phyloP scores from a whole-genome alignment of 1,139 yeast species.

The Magnusiomyces tetraspermus region DNA sequence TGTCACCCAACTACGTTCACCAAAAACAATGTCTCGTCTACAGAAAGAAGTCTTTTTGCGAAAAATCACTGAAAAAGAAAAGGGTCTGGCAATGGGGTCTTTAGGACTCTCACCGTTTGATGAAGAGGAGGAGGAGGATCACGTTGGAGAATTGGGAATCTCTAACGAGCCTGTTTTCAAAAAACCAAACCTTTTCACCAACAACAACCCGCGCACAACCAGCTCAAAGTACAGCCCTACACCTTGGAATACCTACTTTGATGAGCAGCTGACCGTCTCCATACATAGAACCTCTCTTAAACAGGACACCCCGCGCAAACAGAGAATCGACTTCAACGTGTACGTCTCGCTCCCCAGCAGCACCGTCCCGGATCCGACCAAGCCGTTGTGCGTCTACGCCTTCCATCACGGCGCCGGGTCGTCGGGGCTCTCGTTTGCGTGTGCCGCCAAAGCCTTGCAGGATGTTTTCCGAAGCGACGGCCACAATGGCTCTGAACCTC shows the following conservation, averaged over 20 bases:
- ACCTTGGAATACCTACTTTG: slow-evolving; percentile 38
- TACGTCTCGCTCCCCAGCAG: slow-evolving; percentile 49
- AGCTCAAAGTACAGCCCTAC: slow-evolving; percentile 3
- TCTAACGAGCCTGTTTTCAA: no score
- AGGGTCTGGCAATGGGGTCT: not conserved
- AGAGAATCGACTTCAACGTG: slow-evolving; percentile 38
- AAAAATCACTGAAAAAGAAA: not conserved
- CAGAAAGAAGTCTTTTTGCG: not conserved
- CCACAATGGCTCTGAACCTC: slow-evolving; percentile 1
- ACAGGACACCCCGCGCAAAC: not conserved
- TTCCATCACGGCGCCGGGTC: slow-evolving; percentile 97
- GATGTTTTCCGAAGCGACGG: slow-evolving; percentile 25
- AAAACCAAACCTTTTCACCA: not conserved
- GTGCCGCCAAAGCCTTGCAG: slow-evolving; percentile 36
- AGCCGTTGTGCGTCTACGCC: slow-evolving; percentile 52
- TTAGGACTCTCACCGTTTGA: not conserved
- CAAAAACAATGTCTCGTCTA: not conserved
- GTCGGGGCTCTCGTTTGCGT: slow-evolving; percentile 67
- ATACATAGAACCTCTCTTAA: not conserved
- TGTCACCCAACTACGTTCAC: not conserved
- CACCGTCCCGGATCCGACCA: slow-evolving; percentile 8
- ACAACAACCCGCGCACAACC: not conserved
- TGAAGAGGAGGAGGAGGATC: not conserved
- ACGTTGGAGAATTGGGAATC: no score
- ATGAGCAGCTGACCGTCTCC: slow-evolving; percentile 26